Evolutionary conservation across 306 rosid genomes (phyloP).

Genomic region (Alnus rubra): DNA sequence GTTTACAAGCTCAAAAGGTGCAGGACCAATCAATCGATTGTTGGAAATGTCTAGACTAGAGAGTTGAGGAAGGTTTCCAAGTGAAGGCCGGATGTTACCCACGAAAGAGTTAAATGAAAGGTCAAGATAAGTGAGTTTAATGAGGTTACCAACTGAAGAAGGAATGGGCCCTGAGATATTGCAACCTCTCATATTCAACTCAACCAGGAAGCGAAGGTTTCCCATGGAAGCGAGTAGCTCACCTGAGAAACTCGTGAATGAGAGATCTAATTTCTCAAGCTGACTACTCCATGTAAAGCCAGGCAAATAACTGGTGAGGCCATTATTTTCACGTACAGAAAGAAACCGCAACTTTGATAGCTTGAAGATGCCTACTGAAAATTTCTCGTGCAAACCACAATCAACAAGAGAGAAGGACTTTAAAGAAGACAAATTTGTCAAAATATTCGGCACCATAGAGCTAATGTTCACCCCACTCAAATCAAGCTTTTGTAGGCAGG

Average conservation of each 20-base stretch:
- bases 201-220: not conserved
- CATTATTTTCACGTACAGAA: not conserved
- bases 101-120: not conserved
- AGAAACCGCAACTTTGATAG: not conserved
- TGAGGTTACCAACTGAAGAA: not conserved
- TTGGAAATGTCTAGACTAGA: not conserved
- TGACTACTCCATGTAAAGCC: not conserved
- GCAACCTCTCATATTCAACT: not conserved
- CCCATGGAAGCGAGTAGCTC: not conserved
- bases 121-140: not conserved
- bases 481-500: slow-evolving; percentile 14
- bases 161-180: not conserved
- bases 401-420: fast-evolving
- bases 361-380: slow-evolving; percentile 9
- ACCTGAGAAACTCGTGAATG: not conserved
- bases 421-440: not conserved
- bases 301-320: not conserved
- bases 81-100: not conserved
- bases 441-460: slow-evolving; percentile 2
- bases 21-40: not conserved
- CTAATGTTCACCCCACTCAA: not conserved
- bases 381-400: not conserved
- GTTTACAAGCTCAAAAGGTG: too few relatives aligned
- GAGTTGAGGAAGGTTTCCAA: too few relatives aligned
- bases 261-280: not conserved